A percentile compares a stretch with the other conserved stretches of the same genome.
These are phyloP conservation scores for Pichia nanzhaoensis DNA, from an alignment of 805 yeast species.

Conservation along the genomic window DNA sequence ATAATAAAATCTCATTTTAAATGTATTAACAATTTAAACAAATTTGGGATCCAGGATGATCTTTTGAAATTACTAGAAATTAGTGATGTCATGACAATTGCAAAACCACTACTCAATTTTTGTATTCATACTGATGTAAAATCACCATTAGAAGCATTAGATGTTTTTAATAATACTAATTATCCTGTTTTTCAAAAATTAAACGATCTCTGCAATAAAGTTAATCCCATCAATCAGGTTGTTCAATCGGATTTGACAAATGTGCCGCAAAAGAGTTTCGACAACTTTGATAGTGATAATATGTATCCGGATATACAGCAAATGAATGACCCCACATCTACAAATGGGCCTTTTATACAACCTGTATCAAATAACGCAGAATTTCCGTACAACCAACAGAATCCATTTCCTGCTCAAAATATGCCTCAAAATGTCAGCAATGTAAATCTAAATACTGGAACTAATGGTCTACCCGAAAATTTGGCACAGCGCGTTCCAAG, in stretches of 20 bases:
- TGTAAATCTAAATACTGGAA: too few species aligned
- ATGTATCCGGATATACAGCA: too few species aligned
- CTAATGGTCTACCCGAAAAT: too few species aligned
- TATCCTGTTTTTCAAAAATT: slow-evolving; percentile 13
- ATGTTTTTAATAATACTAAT: slow-evolving; percentile 36
- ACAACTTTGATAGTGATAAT: too few species aligned
- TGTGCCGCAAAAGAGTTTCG: too few species aligned
- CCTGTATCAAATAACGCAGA: too few species aligned
- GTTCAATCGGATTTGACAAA: background rate
- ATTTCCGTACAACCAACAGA: too few species aligned
- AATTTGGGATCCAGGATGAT: slow-evolving; percentile 56
- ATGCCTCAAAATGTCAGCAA: too few species aligned
- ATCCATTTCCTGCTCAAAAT: too few species aligned
- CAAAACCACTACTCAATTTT: slow-evolving; percentile 52
- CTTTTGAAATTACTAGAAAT: slow-evolving; percentile 69
- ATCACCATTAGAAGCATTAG: slow-evolving; percentile 46
- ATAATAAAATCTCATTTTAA: slow-evolving; percentile 7
- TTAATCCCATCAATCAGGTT: background rate
- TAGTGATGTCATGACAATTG: slow-evolving; percentile 69
- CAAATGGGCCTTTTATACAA: too few species aligned
- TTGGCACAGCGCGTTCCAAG: too few species aligned
- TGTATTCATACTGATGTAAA: slow-evolving; percentile 41
- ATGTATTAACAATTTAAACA: slow-evolving; percentile 36
- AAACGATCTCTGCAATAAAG: background rate
- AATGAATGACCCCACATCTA: too few species aligned